Base-by-base conservation (phyloP, 2,329 filamentous ascomycete genomes). In the Fusarium robinianum region DNA sequence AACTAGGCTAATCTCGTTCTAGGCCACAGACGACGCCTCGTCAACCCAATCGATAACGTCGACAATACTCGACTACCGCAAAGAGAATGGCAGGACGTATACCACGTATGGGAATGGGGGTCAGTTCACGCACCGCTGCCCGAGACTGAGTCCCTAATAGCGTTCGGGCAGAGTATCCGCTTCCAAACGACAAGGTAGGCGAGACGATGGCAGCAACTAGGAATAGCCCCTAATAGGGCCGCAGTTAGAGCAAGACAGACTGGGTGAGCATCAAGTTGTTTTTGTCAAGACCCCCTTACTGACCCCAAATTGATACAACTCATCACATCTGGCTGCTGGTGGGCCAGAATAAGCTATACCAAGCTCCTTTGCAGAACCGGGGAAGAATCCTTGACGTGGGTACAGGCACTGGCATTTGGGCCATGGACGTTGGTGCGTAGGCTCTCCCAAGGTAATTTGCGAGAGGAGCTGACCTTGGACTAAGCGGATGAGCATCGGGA, bases 151-250 rank as follows among this genome's bases (percentile, higher is more conserved):
- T 21, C 16, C 8, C 31, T 34, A 5, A 34, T 12, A 9, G 12
- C 31, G 11, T 34, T n/a, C 9, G 9, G 19, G 10, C 12, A 34
- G 31, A 22, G 14, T 34, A 34, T 21, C 14, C 7, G 19, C 31
- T 34, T 19, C 31, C 18, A 34, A 34, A 23, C 17, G 31, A 34
- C 18, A n/a, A 34, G 31, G 31, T 34, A 21, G 8, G 19, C 14
- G 14, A 12, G 6, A 12, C 19, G 19, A 21, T 34, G 18, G 11
- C 17, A 34, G 12, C 31, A 34, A 12, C 16, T 21, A 4, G n/a
- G 23, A 34, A n/a, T 22, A 11, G 12, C 12, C 10, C 15, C 19
- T 34, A 34, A 34, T 12, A 23, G 6, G 32, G 23, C 23, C 9
- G 21, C 14, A 34, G 17, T 12, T 15, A 11, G 32, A 34, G 21